Evolutionary conservation across 2,329 filamentous ascomycete genomes (phyloP).

Genomic region (Fusarium setosum): DNA sequence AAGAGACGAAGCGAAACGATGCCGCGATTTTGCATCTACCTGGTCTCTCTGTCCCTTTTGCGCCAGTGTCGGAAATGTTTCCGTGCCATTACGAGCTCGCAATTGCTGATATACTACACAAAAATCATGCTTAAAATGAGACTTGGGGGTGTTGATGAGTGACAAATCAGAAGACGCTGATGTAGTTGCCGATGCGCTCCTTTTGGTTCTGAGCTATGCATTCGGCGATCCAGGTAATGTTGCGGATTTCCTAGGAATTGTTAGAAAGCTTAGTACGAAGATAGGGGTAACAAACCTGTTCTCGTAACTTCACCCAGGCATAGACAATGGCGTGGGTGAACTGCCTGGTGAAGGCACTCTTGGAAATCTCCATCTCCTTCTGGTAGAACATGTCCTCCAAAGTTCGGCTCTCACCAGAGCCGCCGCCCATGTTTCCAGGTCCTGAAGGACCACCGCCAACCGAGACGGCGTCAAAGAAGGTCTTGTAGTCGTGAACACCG

Average conservation of each 20-base stretch:
- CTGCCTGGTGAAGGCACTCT: conserved; percentile 93
- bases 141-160: conserved; percentile 29
- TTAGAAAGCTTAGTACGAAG: conserved; percentile 42
- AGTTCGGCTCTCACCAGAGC: conserved; percentile 85
- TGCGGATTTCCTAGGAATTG: conserved; percentile 86
- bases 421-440: conserved; percentile 85
- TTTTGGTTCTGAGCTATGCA: conserved; percentile 99
- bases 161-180: conserved; percentile 85
- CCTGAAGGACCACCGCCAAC: conserved; percentile 77
- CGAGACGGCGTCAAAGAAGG: conserved; percentile 92
- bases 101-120: conserved; percentile 58
- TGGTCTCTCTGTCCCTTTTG: conserved; percentile 44
- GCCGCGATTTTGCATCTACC: conserved; percentile 42
- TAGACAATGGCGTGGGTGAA: conserved; percentile 97
- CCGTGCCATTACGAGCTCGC: conserved; percentile 52
- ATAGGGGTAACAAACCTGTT: conserved; percentile 76
- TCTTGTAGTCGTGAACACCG: conserved; percentile 92
- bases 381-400: conserved; percentile 98
- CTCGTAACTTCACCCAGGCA: conserved; percentile 95
- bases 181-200: conserved; percentile 98
- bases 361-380: conserved; percentile 99
- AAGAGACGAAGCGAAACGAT: conserved; percentile 41
- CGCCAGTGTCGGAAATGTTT: conserved; percentile 47
- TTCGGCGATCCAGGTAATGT: conserved; percentile 99
- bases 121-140: conserved; percentile 46